A percentile compares a stretch with the other conserved stretches of the same genome.
These are phyloP conservation scores for Juglanconis sp. DNA, from an alignment of 2,329 filamentous ascomycete species.

Conservation along the genomic window DNA sequence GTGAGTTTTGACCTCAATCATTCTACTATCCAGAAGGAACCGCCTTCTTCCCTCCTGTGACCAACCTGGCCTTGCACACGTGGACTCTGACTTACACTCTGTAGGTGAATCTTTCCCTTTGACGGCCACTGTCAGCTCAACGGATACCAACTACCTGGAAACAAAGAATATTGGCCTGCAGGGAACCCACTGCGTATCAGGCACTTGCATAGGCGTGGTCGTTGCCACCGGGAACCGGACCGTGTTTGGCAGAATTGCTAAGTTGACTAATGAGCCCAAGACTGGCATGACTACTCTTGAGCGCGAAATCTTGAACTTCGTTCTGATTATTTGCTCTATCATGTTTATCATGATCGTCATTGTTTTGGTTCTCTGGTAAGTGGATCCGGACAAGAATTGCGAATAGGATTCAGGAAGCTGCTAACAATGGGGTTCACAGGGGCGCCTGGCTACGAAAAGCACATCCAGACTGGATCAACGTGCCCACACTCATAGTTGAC, in stretches of 20 bases:
- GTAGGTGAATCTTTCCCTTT: constrained; percentile 64
- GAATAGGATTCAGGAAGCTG: constrained; percentile 30
- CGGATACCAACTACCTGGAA: constrained; percentile 72
- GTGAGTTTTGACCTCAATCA: constrained; percentile 30
- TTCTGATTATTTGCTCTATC: constrained; percentile 64
- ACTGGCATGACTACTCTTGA: constrained; percentile 67
- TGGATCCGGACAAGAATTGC: constrained; percentile 31
- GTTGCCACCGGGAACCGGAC: constrained; percentile 70
- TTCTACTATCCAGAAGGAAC: background rate
- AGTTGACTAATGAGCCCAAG: constrained; percentile 67
- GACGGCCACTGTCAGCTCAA: constrained; percentile 60
- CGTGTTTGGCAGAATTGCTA: constrained; percentile 73
- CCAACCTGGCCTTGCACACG: too few species aligned
- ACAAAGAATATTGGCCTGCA: constrained; percentile 74
- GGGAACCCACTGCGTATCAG: constrained; percentile 74
- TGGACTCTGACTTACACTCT: background rate
- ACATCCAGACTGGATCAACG: constrained; percentile 69
- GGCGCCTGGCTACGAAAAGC: constrained; percentile 64
- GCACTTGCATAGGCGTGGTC: constrained; percentile 63
- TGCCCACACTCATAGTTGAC: constrained; percentile 68
- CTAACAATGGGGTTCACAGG: constrained; percentile 39
- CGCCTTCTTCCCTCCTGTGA: too few species aligned
- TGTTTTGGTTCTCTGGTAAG: constrained; percentile 64
- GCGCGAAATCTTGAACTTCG: constrained; percentile 70
- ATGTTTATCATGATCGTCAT: constrained; percentile 64